These are phyloP conservation scores for Penicillium sp. DNA, from an alignment of 2,329 filamentous ascomycete species.

Conservation along the genomic window DNA sequence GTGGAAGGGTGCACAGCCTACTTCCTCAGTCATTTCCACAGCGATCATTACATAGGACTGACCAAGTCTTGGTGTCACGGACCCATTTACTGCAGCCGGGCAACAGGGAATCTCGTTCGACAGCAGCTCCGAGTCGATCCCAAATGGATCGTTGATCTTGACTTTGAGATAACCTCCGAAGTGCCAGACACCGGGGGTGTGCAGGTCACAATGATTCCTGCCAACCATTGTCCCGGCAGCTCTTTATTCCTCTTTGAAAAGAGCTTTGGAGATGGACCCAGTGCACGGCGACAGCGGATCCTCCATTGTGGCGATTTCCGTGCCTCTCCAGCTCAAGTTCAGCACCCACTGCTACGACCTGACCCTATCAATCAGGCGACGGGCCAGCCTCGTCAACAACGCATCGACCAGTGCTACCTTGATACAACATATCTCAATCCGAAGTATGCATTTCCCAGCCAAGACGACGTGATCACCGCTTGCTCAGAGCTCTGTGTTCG, in stretches of 20 bases:
- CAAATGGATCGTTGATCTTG: constrained; percentile 76
- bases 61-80: constrained; percentile 86
- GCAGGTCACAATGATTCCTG: constrained; percentile 86
- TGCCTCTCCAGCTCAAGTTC: constrained; percentile 77
- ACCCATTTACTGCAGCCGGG: constrained; percentile 91
- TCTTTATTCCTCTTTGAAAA: constrained; percentile 93
- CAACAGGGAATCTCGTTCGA: constrained; percentile 83
- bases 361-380: constrained; percentile 65
- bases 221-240: constrained; percentile 94
- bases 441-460: constrained; percentile 87
- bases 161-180: constrained; percentile 75
- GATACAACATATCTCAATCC: constrained; percentile 97
- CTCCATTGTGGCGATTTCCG: constrained; percentile 95
- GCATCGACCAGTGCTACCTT: constrained; percentile 91
- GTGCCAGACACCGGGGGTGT: constrained; percentile 79
- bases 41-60: constrained; percentile 91
- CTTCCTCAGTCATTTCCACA: constrained; percentile 96
- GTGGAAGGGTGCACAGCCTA: constrained; percentile 90
- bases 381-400: constrained; percentile 71
- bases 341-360: constrained; percentile 74
- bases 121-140: constrained; percentile 80
- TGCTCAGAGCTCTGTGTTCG: constrained; percentile 84
- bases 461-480: constrained; percentile 78
- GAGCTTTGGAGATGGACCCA: constrained; percentile 55
- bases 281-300: constrained; percentile 65